phyloP scores from a whole-genome alignment of 225 moss, liverwort and hornwort genomes.

The Pseudoscleropodium purum region DNA sequence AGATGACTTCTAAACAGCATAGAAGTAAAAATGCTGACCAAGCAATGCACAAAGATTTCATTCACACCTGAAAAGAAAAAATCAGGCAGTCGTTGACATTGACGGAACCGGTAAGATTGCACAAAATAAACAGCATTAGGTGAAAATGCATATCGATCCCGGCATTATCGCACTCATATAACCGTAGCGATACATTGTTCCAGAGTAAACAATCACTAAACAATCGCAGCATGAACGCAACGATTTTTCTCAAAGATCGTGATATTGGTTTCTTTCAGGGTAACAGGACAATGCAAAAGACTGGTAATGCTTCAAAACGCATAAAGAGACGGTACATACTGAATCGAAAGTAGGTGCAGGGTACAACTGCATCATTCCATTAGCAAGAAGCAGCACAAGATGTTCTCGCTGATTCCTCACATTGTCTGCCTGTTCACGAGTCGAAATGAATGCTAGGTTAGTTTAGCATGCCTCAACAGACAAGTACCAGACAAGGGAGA shows the following conservation, averaged over 20 bases:
- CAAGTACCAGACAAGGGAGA: background rate
- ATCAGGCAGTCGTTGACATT: background rate
- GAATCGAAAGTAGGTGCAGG: slow-evolving; percentile 41
- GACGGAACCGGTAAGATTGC: background rate
- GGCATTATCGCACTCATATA: background rate
- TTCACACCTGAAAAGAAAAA: background rate
- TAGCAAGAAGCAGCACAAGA: slow-evolving; percentile 85
- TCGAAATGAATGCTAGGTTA: background rate
- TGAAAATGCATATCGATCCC: background rate
- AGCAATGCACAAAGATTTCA: background rate
- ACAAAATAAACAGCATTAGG: background rate
- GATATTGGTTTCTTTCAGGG: background rate
- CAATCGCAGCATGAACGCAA: background rate
- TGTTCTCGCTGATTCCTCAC: slow-evolving; percentile 93
- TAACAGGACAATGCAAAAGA: background rate
- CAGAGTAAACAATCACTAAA: background rate
- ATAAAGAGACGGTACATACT: background rate
- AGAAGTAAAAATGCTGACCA: background rate
- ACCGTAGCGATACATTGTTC: background rate
- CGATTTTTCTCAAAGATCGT: background rate
- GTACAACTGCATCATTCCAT: slow-evolving; percentile 87
- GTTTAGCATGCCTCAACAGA: background rate
- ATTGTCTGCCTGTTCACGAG: slow-evolving; percentile 55
- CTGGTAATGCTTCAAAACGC: background rate
- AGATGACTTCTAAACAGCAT: background rate